phyloP scores from a whole-genome alignment of 257 asterid genomes.

The Solanum sitiens region DNA sequence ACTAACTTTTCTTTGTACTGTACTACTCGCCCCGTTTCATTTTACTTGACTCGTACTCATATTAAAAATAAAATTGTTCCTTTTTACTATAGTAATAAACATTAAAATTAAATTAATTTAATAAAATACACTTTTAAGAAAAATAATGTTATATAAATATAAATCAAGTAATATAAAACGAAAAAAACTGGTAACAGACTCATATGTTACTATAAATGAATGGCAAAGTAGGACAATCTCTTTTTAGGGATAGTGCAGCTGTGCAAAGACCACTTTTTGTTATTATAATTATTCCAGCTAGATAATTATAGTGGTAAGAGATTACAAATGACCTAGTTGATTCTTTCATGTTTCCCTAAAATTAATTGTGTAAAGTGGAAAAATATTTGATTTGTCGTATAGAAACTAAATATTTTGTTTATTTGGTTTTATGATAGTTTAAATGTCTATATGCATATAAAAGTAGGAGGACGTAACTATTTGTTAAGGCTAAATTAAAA shows the following conservation, averaged over 20 bases:
- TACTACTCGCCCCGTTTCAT: not conserved
- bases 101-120: too few relatives aligned
- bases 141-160: not conserved
- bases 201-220: not conserved
- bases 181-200: not conserved
- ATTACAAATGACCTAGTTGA: not conserved
- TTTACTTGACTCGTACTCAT: not conserved
- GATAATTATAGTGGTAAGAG: not conserved
- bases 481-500: too few relatives aligned
- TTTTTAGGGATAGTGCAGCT: not conserved
- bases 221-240: not conserved
- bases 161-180: not conserved
- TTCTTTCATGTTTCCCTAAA: not conserved
- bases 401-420: too few relatives aligned
- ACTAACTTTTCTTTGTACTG: not conserved
- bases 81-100: too few relatives aligned
- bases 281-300: not conserved
- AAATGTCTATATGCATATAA: too few relatives aligned
- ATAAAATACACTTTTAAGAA: not conserved
- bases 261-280: not conserved
- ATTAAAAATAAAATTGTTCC: too few relatives aligned
- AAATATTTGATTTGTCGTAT: not conserved
- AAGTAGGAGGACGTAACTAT: too few relatives aligned
- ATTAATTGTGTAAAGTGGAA: not conserved
- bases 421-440: too few relatives aligned